Evolutionary conservation across 2,329 filamentous ascomycete species (phyloP).

Genomic region (Dothidotthia symphoricarpi): DNA sequence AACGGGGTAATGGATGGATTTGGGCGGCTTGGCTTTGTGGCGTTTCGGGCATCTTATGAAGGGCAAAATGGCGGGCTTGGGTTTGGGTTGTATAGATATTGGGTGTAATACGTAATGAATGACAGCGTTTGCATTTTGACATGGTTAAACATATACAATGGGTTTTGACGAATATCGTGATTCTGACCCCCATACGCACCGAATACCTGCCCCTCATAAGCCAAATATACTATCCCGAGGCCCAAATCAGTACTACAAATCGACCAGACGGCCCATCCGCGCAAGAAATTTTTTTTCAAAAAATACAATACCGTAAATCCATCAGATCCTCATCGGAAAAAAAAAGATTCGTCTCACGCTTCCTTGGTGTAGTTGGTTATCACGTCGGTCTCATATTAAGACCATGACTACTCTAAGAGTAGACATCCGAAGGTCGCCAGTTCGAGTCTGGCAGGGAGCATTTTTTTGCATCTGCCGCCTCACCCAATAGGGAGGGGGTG

Average conservation of each 20-base stretch:
- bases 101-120: neutral
- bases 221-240: neutral
- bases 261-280: too few species aligned
- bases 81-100: constrained; percentile 1
- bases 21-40: constrained; percentile 1
- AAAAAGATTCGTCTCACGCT: too few species aligned
- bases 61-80: neutral
- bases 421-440: constrained; percentile 39
- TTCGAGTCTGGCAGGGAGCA: constrained; percentile 36
- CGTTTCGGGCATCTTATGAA: neutral
- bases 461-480: constrained; percentile 2
- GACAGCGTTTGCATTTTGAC: neutral
- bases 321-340: too few species aligned
- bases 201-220: too few species aligned
- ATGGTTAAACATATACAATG: neutral
- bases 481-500: too few species aligned
- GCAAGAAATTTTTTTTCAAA: too few species aligned
- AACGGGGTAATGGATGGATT: constrained; percentile 4
- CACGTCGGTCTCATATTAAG: constrained; percentile 38
- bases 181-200: too few species aligned
- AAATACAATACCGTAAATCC: too few species aligned
- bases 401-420: constrained; percentile 28
- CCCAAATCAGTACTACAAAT: too few species aligned
- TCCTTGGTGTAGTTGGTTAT: constrained; percentile 42
- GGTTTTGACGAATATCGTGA: too few species aligned